Evolutionary conservation across 2,329 filamentous ascomycete species (phyloP).

Genomic region (Venturia aucupariae): DNA sequence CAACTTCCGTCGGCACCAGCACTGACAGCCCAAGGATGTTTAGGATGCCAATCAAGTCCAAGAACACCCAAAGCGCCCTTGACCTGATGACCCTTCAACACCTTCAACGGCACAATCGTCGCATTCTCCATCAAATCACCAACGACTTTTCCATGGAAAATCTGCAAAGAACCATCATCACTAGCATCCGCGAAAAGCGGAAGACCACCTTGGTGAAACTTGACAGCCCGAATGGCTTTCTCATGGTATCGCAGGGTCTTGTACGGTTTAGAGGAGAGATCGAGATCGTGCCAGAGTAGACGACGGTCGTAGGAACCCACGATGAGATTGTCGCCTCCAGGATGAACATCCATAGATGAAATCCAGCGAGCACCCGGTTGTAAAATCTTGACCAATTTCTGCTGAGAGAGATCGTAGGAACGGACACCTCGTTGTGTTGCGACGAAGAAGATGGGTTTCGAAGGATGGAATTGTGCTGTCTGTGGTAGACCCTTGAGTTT

Average conservation of each 20-base stretch:
- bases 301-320: constrained; percentile 92
- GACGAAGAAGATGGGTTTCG: constrained; percentile 87
- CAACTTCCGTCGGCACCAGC: constrained; percentile 90
- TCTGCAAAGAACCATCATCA: constrained; percentile 88
- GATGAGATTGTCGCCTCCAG: constrained; percentile 86
- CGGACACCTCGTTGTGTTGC: constrained; percentile 90
- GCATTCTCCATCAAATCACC: constrained; percentile 94
- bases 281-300: constrained; percentile 92
- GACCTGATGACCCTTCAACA: constrained; percentile 81
- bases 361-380: constrained; percentile 94
- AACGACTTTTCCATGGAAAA: constrained; percentile 95
- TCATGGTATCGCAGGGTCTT: constrained; percentile 94
- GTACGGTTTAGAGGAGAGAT: constrained; percentile 82
- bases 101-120: constrained; percentile 91
- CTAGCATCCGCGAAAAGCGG: constrained; percentile 91
- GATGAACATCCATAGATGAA: constrained; percentile 85
- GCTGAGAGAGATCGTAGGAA: constrained; percentile 84
- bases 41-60: constrained; percentile 93
- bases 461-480: constrained; percentile 89
- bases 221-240: constrained; percentile 82
- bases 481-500: constrained; percentile 67
- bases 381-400: constrained; percentile 85
- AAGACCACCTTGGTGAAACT: constrained; percentile 67
- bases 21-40: constrained; percentile 87
- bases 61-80: constrained; percentile 80